Conservation (phyloP, 768 basidiomycete genomes). For the Lentinula aciculospora region DNA sequence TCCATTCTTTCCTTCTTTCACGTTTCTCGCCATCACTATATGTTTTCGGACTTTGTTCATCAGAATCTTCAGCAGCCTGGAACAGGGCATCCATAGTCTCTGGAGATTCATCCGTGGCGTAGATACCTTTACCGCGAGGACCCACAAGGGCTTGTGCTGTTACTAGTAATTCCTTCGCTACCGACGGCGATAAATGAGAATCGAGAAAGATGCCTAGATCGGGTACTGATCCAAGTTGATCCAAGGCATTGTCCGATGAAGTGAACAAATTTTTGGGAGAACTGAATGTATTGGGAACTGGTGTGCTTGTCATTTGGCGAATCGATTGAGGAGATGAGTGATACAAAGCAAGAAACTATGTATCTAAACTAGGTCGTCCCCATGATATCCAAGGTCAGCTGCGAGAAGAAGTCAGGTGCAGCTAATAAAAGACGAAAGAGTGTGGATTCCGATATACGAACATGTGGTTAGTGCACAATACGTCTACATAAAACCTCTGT, state of each 20-base stretch:
- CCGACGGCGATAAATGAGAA: slow-evolving; percentile 32
- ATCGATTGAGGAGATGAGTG: background rate
- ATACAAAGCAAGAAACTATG: background rate
- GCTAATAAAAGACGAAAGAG: background rate
- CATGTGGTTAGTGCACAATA: no score
- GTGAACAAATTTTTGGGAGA: slow-evolving; percentile 27
- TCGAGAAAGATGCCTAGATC: slow-evolving; percentile 26
- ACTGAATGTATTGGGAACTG: slow-evolving; percentile 19
- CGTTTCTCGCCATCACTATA: slow-evolving; percentile 29
- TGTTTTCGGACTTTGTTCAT: slow-evolving; percentile 15
- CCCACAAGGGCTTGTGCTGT: slow-evolving; percentile 40
- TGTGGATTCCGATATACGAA: no score
- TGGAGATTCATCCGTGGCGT: slow-evolving; percentile 50
- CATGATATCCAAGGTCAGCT: background rate
- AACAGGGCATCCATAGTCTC: slow-evolving; percentile 34
- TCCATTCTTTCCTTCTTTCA: slow-evolving; percentile 37
- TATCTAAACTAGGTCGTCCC: background rate
- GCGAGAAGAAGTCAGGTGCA: background rate
- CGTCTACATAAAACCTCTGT: no score
- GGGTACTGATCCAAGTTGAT: slow-evolving; percentile 6
- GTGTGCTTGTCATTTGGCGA: background rate
- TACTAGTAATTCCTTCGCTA: slow-evolving; percentile 36
- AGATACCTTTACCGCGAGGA: slow-evolving; percentile 45
- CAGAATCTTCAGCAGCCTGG: slow-evolving; percentile 24
- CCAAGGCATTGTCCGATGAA: slow-evolving; percentile 14